Evolutionary conservation across 768 basidiomycete species (phyloP).

Genomic region (Mycena rosella): DNA sequence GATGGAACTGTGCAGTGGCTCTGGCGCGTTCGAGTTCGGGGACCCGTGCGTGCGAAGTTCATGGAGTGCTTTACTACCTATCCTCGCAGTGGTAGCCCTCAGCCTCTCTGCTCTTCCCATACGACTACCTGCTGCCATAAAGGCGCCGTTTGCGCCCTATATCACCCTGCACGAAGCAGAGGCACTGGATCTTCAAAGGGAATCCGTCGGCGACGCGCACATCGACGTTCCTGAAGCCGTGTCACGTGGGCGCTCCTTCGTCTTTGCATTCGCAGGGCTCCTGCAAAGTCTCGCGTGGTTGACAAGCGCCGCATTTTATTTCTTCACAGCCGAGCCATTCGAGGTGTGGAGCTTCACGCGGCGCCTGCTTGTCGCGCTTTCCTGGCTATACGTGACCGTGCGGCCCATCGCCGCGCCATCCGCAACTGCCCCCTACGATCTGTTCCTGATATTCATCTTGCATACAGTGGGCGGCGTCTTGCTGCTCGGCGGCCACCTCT

Average conservation of each 20-base stretch:
- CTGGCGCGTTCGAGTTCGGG: slow-evolving; percentile 57
- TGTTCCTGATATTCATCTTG: slow-evolving; percentile 68
- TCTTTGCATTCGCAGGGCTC: slow-evolving; percentile 70
- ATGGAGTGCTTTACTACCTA: slow-evolving; percentile 64
- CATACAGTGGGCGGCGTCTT: slow-evolving; percentile 62
- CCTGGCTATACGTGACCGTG: slow-evolving; percentile 78
- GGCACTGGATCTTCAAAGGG: slow-evolving; percentile 15
- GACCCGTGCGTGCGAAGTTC: slow-evolving; percentile 61
- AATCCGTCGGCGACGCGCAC: slow-evolving; percentile 12
- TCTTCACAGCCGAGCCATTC: slow-evolving; percentile 49
- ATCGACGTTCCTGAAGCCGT: slow-evolving; percentile 32
- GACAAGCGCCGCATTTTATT: slow-evolving; percentile 63
- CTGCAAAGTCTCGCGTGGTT: slow-evolving; percentile 71
- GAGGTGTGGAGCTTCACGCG: slow-evolving; percentile 52
- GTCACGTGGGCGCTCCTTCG: slow-evolving; percentile 71
- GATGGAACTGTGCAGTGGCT: slow-evolving; percentile 48
- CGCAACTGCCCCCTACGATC: slow-evolving; percentile 71
- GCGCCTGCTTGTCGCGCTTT: slow-evolving; percentile 60
- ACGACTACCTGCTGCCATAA: slow-evolving; percentile 39
- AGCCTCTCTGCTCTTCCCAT: slow-evolving; percentile 53
- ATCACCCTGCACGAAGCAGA: slow-evolving; percentile 30
- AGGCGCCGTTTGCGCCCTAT: slow-evolving; percentile 36
- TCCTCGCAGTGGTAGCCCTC: slow-evolving; percentile 56
- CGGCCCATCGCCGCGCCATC: slow-evolving; percentile 66
- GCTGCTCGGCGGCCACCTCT: slow-evolving; percentile 66